Evolutionary conservation across 2,329 filamentous ascomycete genomes (phyloP).

Genomic region (Scedosporium minutisporum): DNA sequence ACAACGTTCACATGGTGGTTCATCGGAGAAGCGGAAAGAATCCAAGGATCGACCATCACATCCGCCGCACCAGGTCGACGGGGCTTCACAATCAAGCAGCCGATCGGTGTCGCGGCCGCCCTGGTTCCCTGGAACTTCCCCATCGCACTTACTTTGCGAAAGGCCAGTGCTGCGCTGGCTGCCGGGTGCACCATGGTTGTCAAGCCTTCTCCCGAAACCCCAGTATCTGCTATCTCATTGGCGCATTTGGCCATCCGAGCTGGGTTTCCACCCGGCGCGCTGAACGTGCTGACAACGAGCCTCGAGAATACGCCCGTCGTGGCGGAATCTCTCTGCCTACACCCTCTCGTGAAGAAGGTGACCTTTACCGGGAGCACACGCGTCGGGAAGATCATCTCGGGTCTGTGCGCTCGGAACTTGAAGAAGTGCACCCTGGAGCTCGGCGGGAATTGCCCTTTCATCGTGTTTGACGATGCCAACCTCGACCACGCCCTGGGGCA

Average conservation of each 20-base stretch:
- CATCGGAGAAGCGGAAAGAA: constrained; percentile 35
- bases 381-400: constrained; percentile 53
- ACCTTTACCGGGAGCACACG: constrained; percentile 60
- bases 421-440: constrained; percentile 62
- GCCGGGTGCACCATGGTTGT: constrained; percentile 69
- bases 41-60: constrained; percentile 49
- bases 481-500: constrained; percentile 67
- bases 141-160: constrained; percentile 37
- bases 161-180: constrained; percentile 47
- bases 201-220: constrained; percentile 57
- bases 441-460: constrained; percentile 58
- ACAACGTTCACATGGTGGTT: constrained; percentile 48
- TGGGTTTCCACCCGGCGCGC: constrained; percentile 56
- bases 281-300: constrained; percentile 20
- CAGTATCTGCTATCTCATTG: constrained; percentile 38
- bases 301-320: constrained; percentile 3
- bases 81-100: constrained; percentile 53
- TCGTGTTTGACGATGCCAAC: constrained; percentile 61
- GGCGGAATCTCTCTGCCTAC: constrained; percentile 14
- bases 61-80: constrained; percentile 53
- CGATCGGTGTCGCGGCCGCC: constrained; percentile 23
- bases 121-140: constrained; percentile 49
- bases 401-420: constrained; percentile 48
- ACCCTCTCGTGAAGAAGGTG: constrained; percentile 38
- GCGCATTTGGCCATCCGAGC: constrained; percentile 54